Percentiles rank a stretch among this genome's conserved stretches.
Evolutionary conservation across 768 basidiomycete species (phyloP).

Genomic region (Hygrocybe coccinea): DNA sequence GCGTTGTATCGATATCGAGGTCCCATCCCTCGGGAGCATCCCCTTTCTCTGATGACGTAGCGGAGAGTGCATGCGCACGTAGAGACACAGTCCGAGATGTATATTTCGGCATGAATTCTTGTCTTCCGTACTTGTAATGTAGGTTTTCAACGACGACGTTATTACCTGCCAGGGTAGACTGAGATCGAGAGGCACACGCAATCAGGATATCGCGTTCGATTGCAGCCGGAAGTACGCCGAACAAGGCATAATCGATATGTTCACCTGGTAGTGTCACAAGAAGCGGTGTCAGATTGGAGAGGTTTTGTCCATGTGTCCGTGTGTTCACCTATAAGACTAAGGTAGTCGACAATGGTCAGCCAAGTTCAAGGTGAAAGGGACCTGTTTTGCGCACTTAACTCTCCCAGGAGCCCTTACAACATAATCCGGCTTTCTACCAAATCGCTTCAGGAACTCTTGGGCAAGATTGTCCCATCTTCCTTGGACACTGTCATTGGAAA

Average conservation of each 20-base stretch:
- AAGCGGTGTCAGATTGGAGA: no score
- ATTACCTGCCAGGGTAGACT: slow-evolving; percentile 1
- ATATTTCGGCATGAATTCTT: slow-evolving; percentile 52
- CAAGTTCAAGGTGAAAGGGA: no score
- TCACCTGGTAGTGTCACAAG: no score
- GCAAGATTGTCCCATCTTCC: slow-evolving; percentile 59
- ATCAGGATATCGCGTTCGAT: slow-evolving; percentile 81
- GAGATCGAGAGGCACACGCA: slow-evolving; percentile 54
- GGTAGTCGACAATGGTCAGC: no score
- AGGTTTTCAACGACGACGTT: slow-evolving; percentile 61
- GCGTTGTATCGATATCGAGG: slow-evolving; percentile 65
- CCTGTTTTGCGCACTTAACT: slow-evolving; percentile 62
- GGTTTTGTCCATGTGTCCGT: no score
- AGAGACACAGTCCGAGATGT: slow-evolving; percentile 23
- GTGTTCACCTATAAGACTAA: slow-evolving; percentile 42
- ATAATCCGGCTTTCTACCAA: slow-evolving; percentile 61
- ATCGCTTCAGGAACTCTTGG: slow-evolving; percentile 56
- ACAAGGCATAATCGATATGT: slow-evolving; percentile 80
- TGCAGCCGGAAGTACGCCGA: slow-evolving; percentile 82
- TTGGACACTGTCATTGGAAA: not conserved
- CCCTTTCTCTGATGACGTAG: slow-evolving; percentile 20
- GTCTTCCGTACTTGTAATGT: slow-evolving; percentile 52
- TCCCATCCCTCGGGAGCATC: slow-evolving; percentile 56
- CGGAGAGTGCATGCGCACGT: slow-evolving; percentile 11
- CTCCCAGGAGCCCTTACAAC: slow-evolving; percentile 77